Conservation (phyloP, 108 stramenopile species). For the Mayamaea pseudoterrestris region DNA sequence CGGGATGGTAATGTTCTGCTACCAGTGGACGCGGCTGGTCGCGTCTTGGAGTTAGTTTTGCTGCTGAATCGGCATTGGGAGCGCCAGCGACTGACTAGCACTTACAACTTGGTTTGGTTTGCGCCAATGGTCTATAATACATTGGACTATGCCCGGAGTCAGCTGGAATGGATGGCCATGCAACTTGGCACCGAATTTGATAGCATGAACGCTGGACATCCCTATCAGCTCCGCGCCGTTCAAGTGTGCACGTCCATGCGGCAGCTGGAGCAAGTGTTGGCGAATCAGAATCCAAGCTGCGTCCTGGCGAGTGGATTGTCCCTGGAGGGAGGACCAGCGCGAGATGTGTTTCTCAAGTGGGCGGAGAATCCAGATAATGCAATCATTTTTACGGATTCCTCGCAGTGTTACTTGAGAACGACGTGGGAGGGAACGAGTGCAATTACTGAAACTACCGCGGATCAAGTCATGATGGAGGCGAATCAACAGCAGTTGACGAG, state of each 20-base stretch:
- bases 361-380: conserved; percentile 71
- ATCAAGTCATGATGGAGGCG: no score
- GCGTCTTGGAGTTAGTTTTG: conserved; percentile 79
- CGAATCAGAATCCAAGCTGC: conserved; percentile 39
- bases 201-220: conserved; percentile 3
- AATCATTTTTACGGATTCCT: conserved; percentile 66
- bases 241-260: conserved; percentile 34
- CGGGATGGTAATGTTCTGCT: conserved; percentile 88
- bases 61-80: conserved; percentile 80
- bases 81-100: conserved; percentile 40
- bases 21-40: conserved; percentile 81
- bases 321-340: conserved; percentile 71
- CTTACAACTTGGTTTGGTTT: conserved; percentile 83
- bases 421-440: not conserved
- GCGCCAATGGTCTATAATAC: conserved; percentile 80
- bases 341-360: conserved; percentile 69
- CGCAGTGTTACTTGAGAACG: conserved; percentile 39
- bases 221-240: conserved; percentile 4
- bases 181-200: conserved; percentile 19
- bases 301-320: conserved; percentile 66
- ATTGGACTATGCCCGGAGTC: conserved; percentile 74
- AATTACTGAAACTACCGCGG: not conserved
- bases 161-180: conserved; percentile 81
- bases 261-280: conserved; percentile 43
- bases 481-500: no score